Percentiles rank a stretch among this genome's conserved stretches.
Evolutionary conservation across 768 basidiomycete genomes (phyloP).

Genomic region (Mycena kentingensis): DNA sequence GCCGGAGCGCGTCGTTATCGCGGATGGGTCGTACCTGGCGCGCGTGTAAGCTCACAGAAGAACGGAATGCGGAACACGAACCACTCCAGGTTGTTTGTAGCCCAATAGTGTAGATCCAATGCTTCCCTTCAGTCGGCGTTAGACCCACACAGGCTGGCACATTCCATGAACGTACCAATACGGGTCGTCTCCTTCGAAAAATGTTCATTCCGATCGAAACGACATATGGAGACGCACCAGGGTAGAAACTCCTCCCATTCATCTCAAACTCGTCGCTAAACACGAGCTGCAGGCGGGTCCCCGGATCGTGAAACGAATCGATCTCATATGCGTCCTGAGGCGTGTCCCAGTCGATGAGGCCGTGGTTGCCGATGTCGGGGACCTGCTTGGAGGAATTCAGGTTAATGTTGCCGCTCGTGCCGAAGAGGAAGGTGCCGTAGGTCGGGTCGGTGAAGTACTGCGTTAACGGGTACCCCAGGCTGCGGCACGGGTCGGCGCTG

Average conservation of each 20-base stretch:
- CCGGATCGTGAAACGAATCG: slow-evolving; percentile 40
- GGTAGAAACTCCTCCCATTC: slow-evolving; percentile 58
- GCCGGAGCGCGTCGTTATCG: slow-evolving; percentile 68
- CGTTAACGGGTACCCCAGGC: not conserved
- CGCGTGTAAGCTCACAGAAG: not conserved
- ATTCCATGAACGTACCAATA: slow-evolving; percentile 41
- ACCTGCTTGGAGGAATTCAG: slow-evolving; percentile 13
- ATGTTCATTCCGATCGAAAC: too few species aligned
- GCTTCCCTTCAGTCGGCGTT: slow-evolving; percentile 37
- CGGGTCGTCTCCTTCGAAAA: slow-evolving; percentile 54
- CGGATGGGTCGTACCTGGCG: slow-evolving; percentile 65
- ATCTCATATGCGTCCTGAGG: slow-evolving; percentile 45
- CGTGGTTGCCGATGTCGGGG: slow-evolving; percentile 38
- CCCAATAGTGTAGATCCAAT: slow-evolving; percentile 70
- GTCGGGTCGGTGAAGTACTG: not conserved
- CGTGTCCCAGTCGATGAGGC: slow-evolving; percentile 64
- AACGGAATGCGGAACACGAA: slow-evolving; percentile 18
- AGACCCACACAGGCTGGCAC: not conserved
- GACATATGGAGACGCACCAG: too few species aligned
- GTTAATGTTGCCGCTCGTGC: not conserved
- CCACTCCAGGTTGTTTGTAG: slow-evolving; percentile 40
- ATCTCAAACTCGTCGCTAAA: too few species aligned
- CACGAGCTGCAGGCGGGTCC: slow-evolving; percentile 42
- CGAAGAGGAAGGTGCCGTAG: not conserved
- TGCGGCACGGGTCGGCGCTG: not conserved